Evolutionary conservation across 768 basidiomycete genomes (phyloP).

Genomic region (Mycena chlorophos): DNA sequence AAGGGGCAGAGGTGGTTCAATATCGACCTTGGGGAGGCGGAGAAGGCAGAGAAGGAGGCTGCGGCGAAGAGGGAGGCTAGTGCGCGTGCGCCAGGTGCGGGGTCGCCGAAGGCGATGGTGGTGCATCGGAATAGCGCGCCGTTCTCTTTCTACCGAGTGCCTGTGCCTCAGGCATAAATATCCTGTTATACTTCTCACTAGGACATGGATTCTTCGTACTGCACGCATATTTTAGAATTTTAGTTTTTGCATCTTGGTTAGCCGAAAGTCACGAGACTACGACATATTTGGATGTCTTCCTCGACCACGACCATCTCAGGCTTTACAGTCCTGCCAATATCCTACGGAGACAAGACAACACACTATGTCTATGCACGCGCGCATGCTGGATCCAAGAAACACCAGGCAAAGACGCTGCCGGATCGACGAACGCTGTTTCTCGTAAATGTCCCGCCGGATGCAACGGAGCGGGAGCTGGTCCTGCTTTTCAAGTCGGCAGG

Average conservation of each 20-base stretch:
- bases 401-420: conserved; percentile 36
- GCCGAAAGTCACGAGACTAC: not conserved
- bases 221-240: too few relatives aligned
- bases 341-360: conserved; percentile 45
- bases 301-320: conserved; percentile 39
- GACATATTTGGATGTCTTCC: conserved; percentile 24
- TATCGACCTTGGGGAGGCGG: conserved; percentile 10
- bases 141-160: too few relatives aligned
- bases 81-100: not conserved
- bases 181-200: too few relatives aligned
- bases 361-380: conserved; percentile 80
- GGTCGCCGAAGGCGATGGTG: not conserved
- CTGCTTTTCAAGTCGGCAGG: conserved; percentile 78
- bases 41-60: not conserved
- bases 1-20: conserved; percentile 7
- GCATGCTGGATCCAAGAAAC: conserved; percentile 55
- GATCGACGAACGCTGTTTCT: conserved; percentile 80
- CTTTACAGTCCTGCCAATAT: conserved; percentile 49
- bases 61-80: not conserved
- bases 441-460: conserved; percentile 87
- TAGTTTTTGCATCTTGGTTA: too few relatives aligned
- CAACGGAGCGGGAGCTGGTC: conserved; percentile 77
- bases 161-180: too few relatives aligned
- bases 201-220: too few relatives aligned
- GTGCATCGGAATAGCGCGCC: not conserved